Percentiles rank a stretch among this genome's conserved stretches.
Conservation (phyloP, 352 stramenopile genomes). For the Pythium scleroteichum region DNA sequence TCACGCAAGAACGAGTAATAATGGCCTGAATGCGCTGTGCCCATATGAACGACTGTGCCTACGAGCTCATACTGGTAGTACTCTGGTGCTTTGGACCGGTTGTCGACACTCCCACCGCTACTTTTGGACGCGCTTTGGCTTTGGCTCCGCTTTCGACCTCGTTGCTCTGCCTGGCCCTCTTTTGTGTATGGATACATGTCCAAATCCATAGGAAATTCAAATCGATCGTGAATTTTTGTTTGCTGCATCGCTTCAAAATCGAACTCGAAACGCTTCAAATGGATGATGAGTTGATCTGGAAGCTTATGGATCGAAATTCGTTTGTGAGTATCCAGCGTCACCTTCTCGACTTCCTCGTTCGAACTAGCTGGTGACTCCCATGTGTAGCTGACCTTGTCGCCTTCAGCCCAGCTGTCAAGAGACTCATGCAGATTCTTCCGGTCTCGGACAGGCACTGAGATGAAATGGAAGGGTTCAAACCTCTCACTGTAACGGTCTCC, state of each 20-base stretch:
- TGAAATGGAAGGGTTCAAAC: slow-evolving; percentile 90
- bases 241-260: slow-evolving; percentile 94
- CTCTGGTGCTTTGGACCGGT: slow-evolving; percentile 46
- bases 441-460: slow-evolving; percentile 88
- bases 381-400: slow-evolving; percentile 90
- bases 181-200: slow-evolving; percentile 91
- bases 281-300: slow-evolving; percentile 90
- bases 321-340: slow-evolving; percentile 90
- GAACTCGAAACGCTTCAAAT: slow-evolving; percentile 96
- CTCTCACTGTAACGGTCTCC: slow-evolving; percentile 85
- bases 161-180: slow-evolving; percentile 75
- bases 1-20: slow-evolving; percentile 90
- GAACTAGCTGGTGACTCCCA: slow-evolving; percentile 62
- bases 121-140: slow-evolving; percentile 17
- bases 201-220: slow-evolving; percentile 91
- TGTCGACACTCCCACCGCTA: slow-evolving; percentile 20
- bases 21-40: slow-evolving; percentile 84
- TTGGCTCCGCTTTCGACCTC: slow-evolving; percentile 27
- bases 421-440: slow-evolving; percentile 86
- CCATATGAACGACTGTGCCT: slow-evolving; percentile 89
- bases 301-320: slow-evolving; percentile 88
- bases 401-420: slow-evolving; percentile 85
- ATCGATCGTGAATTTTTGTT: slow-evolving; percentile 93
- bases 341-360: slow-evolving; percentile 48
- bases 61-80: slow-evolving; percentile 87